Conservation (phyloP, 2,329 filamentous ascomycete genomes). For the Hyphodiscus sp. region DNA sequence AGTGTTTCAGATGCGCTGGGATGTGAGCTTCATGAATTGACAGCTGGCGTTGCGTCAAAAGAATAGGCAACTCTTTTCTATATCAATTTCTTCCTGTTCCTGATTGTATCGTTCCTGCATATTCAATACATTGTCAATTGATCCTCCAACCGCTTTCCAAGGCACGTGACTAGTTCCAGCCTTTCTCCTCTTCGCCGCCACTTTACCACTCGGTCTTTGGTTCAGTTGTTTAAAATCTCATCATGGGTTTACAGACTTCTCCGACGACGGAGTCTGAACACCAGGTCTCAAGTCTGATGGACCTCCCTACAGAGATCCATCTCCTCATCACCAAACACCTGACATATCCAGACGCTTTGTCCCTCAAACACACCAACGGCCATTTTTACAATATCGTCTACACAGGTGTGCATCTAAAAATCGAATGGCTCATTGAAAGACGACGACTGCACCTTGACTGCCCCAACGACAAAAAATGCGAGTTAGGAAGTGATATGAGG, state of each 20-base stretch:
- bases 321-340: slow-evolving; percentile 53
- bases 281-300: not conserved
- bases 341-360: slow-evolving; percentile 64
- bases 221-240: not conserved
- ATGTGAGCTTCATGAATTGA: not conserved
- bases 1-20: not conserved
- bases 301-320: slow-evolving; percentile 61
- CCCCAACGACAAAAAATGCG: slow-evolving; percentile 51
- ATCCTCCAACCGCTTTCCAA: not conserved
- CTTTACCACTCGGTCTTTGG: not conserved
- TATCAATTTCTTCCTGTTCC: not conserved
- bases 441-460: slow-evolving; percentile 58
- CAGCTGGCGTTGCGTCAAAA: not conserved
- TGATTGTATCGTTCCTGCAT: not conserved
- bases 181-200: not conserved
- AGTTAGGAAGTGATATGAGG: slow-evolving; percentile 50
- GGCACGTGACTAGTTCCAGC: not conserved
- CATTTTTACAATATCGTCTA: slow-evolving; percentile 59
- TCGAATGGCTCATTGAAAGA: slow-evolving; percentile 63
- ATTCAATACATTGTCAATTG: not conserved
- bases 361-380: slow-evolving; percentile 59
- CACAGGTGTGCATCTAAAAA: slow-evolving; percentile 59
- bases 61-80: not conserved
- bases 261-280: not conserved
- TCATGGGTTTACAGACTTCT: not conserved